These are phyloP conservation scores for Candida ovalis DNA, from an alignment of 805 yeast genomes.

Conservation along the genomic window DNA sequence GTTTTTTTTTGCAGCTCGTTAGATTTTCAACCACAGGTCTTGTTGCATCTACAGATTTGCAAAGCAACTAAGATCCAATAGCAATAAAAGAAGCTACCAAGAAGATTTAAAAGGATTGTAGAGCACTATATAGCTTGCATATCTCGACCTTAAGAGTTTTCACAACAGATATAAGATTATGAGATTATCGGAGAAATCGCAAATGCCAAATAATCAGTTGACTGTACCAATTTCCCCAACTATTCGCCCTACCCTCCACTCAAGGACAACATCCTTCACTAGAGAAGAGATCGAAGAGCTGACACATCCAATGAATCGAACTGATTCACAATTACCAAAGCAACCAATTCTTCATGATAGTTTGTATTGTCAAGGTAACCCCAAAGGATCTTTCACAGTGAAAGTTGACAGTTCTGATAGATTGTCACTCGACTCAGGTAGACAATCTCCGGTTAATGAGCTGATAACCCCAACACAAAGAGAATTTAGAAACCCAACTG, in stretches of 20 bases:
- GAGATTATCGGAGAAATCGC: neutral
- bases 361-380: slow-evolving; percentile 24
- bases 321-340: slow-evolving; percentile 21
- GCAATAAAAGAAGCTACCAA: too few relatives aligned
- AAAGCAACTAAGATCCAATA: too few relatives aligned
- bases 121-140: too few relatives aligned
- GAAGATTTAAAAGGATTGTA: too few relatives aligned
- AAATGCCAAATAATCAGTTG: neutral
- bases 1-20: too few relatives aligned
- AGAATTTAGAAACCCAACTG: slow-evolving; percentile 9
- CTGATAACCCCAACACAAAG: neutral
- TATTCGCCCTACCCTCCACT: neutral
- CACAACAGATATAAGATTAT: neutral
- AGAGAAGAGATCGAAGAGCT: slow-evolving; percentile 1
- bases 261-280: neutral
- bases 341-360: slow-evolving; percentile 29
- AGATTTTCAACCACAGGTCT: too few relatives aligned
- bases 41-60: too few relatives aligned
- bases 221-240: neutral
- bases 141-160: too few relatives aligned
- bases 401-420: slow-evolving; percentile 16
- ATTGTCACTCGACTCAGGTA: slow-evolving; percentile 6
- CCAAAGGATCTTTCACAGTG: slow-evolving; percentile 19
- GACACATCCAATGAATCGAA: slow-evolving; percentile 6
- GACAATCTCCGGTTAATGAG: neutral